Base-by-base conservation (phyloP, 2,329 filamentous ascomycete species). In the Sclerotinia nivalis region DNA sequence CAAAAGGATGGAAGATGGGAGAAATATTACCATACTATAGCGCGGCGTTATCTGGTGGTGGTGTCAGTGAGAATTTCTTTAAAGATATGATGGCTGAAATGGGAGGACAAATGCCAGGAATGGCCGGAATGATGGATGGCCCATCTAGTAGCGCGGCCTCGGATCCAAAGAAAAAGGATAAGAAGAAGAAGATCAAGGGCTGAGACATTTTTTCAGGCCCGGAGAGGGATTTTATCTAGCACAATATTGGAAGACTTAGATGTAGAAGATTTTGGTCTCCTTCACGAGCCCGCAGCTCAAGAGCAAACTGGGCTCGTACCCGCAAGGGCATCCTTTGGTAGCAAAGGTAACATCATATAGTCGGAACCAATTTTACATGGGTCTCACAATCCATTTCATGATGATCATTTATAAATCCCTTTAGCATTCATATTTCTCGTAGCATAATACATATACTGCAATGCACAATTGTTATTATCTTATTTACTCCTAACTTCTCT, bases 1-100 rank as follows among this genome's bases (percentile, higher is more conserved):
- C 96, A 25, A 86, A 92, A 67, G 95, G 95, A 50, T 97, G 93
- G 93, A 97, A 97, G 84, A 90, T 98, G 80, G 89, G 88, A 72
- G 88, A 87, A 71, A 88, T 97, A 70, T 79, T 99, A 74, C 96
- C 96, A 31, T 89, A 96, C 73, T 91, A 97, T 78, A 96, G 92
- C 72, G 89, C 94, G 0, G 96, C 93, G 25, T 87, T 98, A 81
- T 96, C 92, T 68, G 96, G 96, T 12, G 96, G 96, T 15, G 96
- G 96, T 49, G 93, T 98, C 15, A 94, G 89, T 72, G 96, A 99
- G 80, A 97, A 98, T 78, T 88, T 97, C 72, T 89, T 98, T 77
- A 93, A 96, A 83, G 94, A 97, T 75, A 97, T 97, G 85, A 97
- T 98, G 94, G 90, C 89, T 77, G 93, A 96, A 83, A 97, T 98